Evolutionary conservation across 768 basidiomycete genomes (phyloP).

Genomic region (Pulveroboletus sp.): DNA sequence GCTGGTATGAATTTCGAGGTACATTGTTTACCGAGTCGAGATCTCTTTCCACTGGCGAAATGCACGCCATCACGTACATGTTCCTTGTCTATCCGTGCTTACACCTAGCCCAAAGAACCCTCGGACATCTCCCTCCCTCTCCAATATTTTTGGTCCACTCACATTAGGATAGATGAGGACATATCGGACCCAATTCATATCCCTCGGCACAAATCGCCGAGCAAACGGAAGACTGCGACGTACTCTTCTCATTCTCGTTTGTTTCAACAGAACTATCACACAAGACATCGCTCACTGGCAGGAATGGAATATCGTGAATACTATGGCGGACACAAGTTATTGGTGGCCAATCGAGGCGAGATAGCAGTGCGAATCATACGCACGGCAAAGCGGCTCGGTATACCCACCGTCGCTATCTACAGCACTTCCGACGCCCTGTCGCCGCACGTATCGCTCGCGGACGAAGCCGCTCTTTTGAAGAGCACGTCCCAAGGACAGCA

Average conservation of each 20-base stretch:
- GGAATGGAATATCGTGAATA: conserved; percentile 11
- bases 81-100: too few species aligned
- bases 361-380: conserved; percentile 62
- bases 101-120: too few species aligned
- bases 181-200: neutral
- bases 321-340: conserved; percentile 42
- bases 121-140: too few species aligned
- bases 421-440: conserved; percentile 53
- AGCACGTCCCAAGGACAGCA: conserved; percentile 2
- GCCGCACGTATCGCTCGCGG: conserved; percentile 53
- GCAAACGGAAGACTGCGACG: neutral
- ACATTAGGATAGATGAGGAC: neutral
- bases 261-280: neutral
- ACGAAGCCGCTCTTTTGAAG: conserved; percentile 42
- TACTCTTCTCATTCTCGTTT: neutral
- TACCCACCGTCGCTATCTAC: conserved; percentile 56
- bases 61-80: too few species aligned
- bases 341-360: conserved; percentile 70
- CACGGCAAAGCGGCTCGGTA: conserved; percentile 47
- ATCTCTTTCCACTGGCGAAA: too few species aligned
- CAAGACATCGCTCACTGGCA: neutral
- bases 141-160: neutral
- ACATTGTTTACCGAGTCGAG: too few species aligned
- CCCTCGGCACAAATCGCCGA: neutral
- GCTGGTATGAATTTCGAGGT: too few species aligned